Percentiles rank a stretch among this genome's conserved stretches.
phyloP scores from a whole-genome alignment of 2,329 filamentous ascomycete genomes.

The Penicillium sp. region DNA sequence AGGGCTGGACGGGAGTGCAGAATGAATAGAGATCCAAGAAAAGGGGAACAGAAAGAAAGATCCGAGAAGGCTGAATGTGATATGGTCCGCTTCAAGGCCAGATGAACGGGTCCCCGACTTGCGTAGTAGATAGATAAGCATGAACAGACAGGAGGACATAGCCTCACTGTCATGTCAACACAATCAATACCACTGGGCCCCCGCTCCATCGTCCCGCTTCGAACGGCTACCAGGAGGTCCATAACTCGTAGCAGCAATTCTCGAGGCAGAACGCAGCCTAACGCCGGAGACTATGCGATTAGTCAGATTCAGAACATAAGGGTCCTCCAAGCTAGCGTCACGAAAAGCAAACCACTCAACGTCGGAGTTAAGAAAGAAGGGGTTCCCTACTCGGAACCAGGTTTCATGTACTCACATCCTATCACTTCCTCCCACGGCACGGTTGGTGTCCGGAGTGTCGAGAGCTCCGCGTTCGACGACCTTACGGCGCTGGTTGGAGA shows the following conservation, averaged over 20 bases:
- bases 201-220: constrained; percentile 54
- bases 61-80: constrained; percentile 33
- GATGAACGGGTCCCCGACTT: constrained; percentile 30
- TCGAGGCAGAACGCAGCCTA: constrained; percentile 81
- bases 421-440: constrained; percentile 74
- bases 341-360: constrained; percentile 66
- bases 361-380: constrained; percentile 64
- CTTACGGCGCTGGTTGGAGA: constrained; percentile 76
- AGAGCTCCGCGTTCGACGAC: constrained; percentile 67
- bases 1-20: constrained; percentile 36
- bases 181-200: constrained; percentile 46
- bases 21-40: constrained; percentile 35
- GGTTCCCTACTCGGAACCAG: constrained; percentile 82
- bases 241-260: constrained; percentile 58
- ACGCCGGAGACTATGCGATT: constrained; percentile 78
- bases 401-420: constrained; percentile 89
- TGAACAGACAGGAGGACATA: constrained; percentile 29
- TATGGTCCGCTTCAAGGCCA: constrained; percentile 27
- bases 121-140: constrained; percentile 28
- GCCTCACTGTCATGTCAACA: constrained; percentile 32
- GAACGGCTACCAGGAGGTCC: constrained; percentile 49
- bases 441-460: constrained; percentile 68
- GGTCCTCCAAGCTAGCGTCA: constrained; percentile 69
- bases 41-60: constrained; percentile 27
- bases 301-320: constrained; percentile 69